phyloP scores from a whole-genome alignment of 2,329 filamentous ascomycete genomes.

The Cercospora berteroae region DNA sequence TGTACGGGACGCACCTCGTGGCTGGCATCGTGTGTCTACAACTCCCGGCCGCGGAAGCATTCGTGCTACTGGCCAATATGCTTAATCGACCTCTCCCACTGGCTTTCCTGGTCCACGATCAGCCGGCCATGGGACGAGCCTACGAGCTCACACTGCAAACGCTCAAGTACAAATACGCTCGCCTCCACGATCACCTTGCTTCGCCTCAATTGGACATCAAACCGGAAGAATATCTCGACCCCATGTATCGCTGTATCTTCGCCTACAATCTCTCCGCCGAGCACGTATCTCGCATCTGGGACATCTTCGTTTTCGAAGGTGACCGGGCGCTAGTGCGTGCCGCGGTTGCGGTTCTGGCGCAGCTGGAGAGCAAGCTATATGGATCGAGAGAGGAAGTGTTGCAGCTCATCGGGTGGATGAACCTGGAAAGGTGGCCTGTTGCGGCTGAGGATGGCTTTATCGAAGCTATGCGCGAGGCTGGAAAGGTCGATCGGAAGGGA shows the following conservation, averaged over 20 bases:
- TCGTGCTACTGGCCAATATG: slow-evolving; percentile 71
- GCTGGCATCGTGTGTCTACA: slow-evolving; percentile 73
- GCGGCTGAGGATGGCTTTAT: slow-evolving; percentile 45
- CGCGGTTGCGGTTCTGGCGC: slow-evolving; percentile 63
- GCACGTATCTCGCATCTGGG: slow-evolving; percentile 68
- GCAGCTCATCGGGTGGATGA: slow-evolving; percentile 44
- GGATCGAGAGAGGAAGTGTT: slow-evolving; percentile 46
- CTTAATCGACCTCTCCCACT: slow-evolving; percentile 73
- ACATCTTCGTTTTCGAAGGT: slow-evolving; percentile 79
- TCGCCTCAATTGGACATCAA: slow-evolving; percentile 36
- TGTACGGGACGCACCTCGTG: slow-evolving; percentile 70
- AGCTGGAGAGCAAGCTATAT: slow-evolving; percentile 53
- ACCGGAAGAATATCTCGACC: slow-evolving; percentile 40
- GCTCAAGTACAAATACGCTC: slow-evolving; percentile 62
- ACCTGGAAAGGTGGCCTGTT: slow-evolving; percentile 34
- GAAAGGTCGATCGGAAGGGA: slow-evolving; percentile 35
- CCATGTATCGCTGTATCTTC: slow-evolving; percentile 36
- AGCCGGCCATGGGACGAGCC: slow-evolving; percentile 64
- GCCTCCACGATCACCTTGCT: slow-evolving; percentile 64
- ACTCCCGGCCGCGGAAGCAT: slow-evolving; percentile 62
- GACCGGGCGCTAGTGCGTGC: slow-evolving; percentile 70
- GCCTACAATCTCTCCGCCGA: slow-evolving; percentile 39
- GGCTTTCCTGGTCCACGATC: slow-evolving; percentile 70
- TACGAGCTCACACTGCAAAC: slow-evolving; percentile 69
- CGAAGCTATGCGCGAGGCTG: slow-evolving; percentile 38